Evolutionary conservation across 176 grass and related monocot genomes (phyloP), one percentile per base, ranked within the genome.

Genomic region (bread wheat (Triticum aestivum)): DNA sequence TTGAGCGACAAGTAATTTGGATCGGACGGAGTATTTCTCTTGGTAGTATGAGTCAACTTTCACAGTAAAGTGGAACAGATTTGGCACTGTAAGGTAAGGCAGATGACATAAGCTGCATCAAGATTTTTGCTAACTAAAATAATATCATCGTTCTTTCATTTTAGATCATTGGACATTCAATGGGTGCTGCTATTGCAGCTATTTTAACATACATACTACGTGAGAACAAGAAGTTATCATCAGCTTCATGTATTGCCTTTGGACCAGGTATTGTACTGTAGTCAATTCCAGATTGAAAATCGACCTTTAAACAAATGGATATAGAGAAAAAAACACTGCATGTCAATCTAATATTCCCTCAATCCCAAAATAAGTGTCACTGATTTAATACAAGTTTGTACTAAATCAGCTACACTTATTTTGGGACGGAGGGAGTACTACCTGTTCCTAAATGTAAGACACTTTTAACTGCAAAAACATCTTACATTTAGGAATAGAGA

Each of bases 101-200:
- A 24, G 11, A 24, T 67, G 3, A 37, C 79, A 82, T 1, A 47
- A 68, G 33, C 32, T 65, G 29, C 17, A 33, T 72, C 32, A 68
- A 81, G 41, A 45, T 38, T 20, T 79, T 44, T 73, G 11, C 68
- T 85, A 63, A 88, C 66, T 69, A 45, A 30, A 71, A 65, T 82
- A 11, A 9, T 51, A 37, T 21, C n/a, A 34, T 91, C 23, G 65
- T 87, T 34, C 35, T 86, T 87, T 15, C 52, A 77, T 82, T 68
- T 86, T 86, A 98, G 95, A 91, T 98, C 69, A 93, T 95, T 86
- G 95, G 95, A 20, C 91, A 98, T 88, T 98, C 95, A 13, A 95
- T 98, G 91, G 93, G 95, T 73, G 95, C 89, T 88, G 91, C 87
- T 51, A 86, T 95, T 80, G 95, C 91, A 32, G 89, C 95, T n/a